phyloP scores from a whole-genome alignment of 345 rosid species.

The Camelina laxa region DNA sequence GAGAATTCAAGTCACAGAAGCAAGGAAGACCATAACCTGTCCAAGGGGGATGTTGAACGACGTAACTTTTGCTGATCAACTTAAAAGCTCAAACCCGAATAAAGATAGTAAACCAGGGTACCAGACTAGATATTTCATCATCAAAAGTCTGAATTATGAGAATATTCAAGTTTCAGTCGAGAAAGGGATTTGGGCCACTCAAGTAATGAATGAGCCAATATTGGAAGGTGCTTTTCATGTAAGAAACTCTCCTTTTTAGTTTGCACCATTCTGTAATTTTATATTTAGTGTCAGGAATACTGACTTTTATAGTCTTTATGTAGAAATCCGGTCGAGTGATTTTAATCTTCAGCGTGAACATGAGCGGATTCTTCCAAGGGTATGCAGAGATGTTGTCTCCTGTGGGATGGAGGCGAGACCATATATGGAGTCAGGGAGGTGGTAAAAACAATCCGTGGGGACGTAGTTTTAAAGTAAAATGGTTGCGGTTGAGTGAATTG shows the following conservation, averaged over 20 bases:
- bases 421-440: constrained; percentile 87
- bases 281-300: constrained; percentile 24
- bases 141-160: constrained; percentile 89
- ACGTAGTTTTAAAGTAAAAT: constrained; percentile 86
- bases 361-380: constrained; percentile 99
- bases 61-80: constrained; percentile 46
- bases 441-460: constrained; percentile 94
- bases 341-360: constrained; percentile 93
- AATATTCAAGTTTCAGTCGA: constrained; percentile 79
- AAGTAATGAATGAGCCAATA: constrained; percentile 98
- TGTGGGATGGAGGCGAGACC: constrained; percentile 92
- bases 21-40: constrained; percentile 54
- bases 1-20: constrained; percentile 75
- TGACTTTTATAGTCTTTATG: constrained; percentile 49
- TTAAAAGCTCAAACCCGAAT: constrained; percentile 47
- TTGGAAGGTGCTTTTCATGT: constrained; percentile 92
- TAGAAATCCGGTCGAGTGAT: constrained; percentile 87
- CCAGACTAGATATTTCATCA: constrained; percentile 82
- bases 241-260: constrained; percentile 45
- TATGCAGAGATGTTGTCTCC: constrained; percentile 96
- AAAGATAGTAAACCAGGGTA: constrained; percentile 52
- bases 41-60: constrained; percentile 49
- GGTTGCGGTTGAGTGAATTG: constrained; percentile 80
- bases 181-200: constrained; percentile 97
- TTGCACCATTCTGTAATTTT: constrained; percentile 37